A percentile compares a stretch with the other conserved stretches of the same genome.
Evolutionary conservation across 106 monocot species (phyloP).

Genomic region (Amphibolis antarctica): DNA sequence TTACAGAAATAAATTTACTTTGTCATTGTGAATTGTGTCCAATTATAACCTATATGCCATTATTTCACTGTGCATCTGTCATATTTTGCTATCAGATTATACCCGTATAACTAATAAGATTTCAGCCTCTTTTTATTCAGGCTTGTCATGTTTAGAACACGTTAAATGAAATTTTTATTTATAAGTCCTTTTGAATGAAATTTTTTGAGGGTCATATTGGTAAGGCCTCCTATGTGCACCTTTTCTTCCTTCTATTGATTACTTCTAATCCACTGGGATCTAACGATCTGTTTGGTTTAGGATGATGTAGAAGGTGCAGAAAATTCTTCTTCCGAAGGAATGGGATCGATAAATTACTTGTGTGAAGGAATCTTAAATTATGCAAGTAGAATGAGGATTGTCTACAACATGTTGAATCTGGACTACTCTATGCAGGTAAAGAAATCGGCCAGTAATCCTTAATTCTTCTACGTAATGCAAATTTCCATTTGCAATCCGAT

Average conservation of each 20-base stretch:
- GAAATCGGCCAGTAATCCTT: background rate
- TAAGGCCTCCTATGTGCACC: too few species aligned
- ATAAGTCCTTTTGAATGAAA: too few species aligned
- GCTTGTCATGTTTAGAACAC: too few species aligned
- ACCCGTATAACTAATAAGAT: background rate
- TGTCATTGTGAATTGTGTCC: too few species aligned
- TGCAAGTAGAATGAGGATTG: conserved; percentile 25
- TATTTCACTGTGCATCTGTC: too few species aligned
- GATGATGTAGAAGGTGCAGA: conserved; percentile 5
- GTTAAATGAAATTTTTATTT: too few species aligned
- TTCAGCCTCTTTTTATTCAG: background rate
- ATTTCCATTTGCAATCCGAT: background rate
- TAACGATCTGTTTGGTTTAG: background rate
- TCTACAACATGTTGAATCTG: conserved; percentile 39
- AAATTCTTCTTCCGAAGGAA: conserved; percentile 7
- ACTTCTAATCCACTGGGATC: background rate
- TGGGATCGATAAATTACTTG: conserved; percentile 1
- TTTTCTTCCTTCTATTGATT: background rate
- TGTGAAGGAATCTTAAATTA: conserved; percentile 19
- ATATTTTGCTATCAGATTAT: background rate
- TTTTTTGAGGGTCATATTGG: too few species aligned
- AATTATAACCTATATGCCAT: too few species aligned
- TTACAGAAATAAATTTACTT: too few species aligned
- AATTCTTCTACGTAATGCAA: background rate
- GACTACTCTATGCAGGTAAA: conserved; percentile 65